Evolutionary conservation across 345 rosid species (phyloP).

Genomic region (Arabidopsis suecica): DNA sequence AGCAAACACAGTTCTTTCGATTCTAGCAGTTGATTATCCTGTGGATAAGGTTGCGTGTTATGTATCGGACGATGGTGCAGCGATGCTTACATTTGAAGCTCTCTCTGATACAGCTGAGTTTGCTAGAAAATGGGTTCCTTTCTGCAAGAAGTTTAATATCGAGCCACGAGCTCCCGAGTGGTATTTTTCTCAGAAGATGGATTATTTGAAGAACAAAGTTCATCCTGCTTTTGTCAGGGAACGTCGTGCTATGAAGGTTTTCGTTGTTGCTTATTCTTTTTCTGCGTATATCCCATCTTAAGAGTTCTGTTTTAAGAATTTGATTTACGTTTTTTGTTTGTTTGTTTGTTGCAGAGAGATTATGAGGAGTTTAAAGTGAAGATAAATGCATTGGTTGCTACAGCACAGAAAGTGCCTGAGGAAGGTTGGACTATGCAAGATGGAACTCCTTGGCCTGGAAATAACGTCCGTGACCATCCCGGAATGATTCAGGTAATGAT

Average conservation of each 20-base stretch:
- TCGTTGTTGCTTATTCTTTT: slow-evolving; percentile 12
- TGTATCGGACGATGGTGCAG: slow-evolving; percentile 98
- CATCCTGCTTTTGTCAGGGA: slow-evolving; percentile 90
- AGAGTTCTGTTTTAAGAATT: not conserved
- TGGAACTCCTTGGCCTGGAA: slow-evolving; percentile 99
- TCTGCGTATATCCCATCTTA: not conserved
- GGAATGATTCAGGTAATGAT: slow-evolving; percentile 94
- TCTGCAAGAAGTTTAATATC: slow-evolving; percentile 80
- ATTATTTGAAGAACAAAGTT: slow-evolving; percentile 86
- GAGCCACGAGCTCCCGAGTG: slow-evolving; percentile 99
- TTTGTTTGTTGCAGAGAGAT: slow-evolving; percentile 67
- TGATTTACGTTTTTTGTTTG: slow-evolving; percentile 10
- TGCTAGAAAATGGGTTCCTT: slow-evolving; percentile 98
- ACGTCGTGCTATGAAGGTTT: slow-evolving; percentile 95
- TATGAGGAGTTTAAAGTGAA: slow-evolving; percentile 91
- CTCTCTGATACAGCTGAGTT: slow-evolving; percentile 96
- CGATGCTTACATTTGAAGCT: slow-evolving; percentile 98
- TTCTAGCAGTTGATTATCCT: slow-evolving; percentile 95
- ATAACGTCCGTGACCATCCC: slow-evolving; percentile 93
- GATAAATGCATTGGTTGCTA: slow-evolving; percentile 89
- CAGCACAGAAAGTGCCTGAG: slow-evolving; percentile 95
- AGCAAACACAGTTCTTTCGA: slow-evolving; percentile 93
- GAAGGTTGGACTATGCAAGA: slow-evolving; percentile 99
- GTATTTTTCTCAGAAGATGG: slow-evolving; percentile 92
- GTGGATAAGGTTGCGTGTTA: slow-evolving; percentile 92